Base-by-base conservation (phyloP, 2,329 filamentous ascomycete species). In the Exophiala dermatitidis region DNA sequence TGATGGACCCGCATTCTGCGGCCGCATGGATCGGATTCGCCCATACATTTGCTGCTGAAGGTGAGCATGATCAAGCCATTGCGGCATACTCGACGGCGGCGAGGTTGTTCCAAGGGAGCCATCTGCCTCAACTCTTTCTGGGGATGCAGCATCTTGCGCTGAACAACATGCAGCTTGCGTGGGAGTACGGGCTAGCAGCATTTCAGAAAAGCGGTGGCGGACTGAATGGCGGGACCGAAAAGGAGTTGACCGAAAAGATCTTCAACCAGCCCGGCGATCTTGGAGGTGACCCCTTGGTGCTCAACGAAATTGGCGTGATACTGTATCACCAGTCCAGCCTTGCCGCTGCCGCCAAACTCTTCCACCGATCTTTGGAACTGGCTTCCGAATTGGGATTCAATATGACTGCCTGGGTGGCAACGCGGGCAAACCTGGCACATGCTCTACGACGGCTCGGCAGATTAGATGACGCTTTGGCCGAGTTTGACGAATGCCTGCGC, bases 1-100 rank as follows among this genome's bases (percentile, higher is more conserved):
- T 97, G 76, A 91, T 98, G 84, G 90, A 98, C 66, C 88, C 91
- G 4, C 91, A 97, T 72, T 98, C 95, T 64, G 91, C 91, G 0
- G 88, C 93, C 1, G 93, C 93, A 2, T 98, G 93, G 93, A 97
- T 98, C 60, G 93, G 94, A 1, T 98, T 98, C 66, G 93, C 93
- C 1, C 94, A 98, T 69, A 98, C 93, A 0, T 98, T 98, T 68
- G 93, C 93, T 1, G 90, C 90, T 7, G 93, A 98, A 69, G 93
- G 93, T 48, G 93, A 98, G 70, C 90, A 97, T 69, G 93, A 98
- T 68, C 93, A 98, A 72, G 93, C 93, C 45, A 96, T 98, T 59
- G 94, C 90, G 5, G 93, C 94, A 0, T 98, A 98, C 72, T 95
- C 88, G 31, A 98, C 93, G 0, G 93, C 93, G 0, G 91, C 91